Evolutionary conservation across 441 rosid species (phyloP).

Genomic region (Aleurites moluccanus): DNA sequence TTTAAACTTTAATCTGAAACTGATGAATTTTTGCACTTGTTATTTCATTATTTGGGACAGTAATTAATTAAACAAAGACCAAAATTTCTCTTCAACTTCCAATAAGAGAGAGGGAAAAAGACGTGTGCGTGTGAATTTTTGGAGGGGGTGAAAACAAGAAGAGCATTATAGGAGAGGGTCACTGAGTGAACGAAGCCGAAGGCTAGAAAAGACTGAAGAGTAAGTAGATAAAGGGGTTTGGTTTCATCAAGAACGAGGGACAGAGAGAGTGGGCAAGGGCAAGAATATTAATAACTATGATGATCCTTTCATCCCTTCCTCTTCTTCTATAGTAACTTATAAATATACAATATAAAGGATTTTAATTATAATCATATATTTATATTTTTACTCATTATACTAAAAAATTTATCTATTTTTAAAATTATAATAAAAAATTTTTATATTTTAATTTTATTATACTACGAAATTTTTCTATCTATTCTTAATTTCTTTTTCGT

Average conservation of each 20-base stretch:
- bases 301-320: slow-evolving; percentile 27
- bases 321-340: background rate
- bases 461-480: too few relatives aligned
- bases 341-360: too few relatives aligned
- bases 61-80: background rate
- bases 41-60: slow-evolving; percentile 23
- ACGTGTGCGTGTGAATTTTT: slow-evolving; percentile 1
- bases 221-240: background rate
- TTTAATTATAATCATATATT: too few relatives aligned
- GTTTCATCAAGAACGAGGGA: slow-evolving; percentile 43
- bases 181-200: slow-evolving; percentile 4
- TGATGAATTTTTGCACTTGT: slow-evolving; percentile 8
- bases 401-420: too few relatives aligned
- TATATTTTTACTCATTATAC: too few relatives aligned
- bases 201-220: slow-evolving; percentile 27
- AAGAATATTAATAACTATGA: slow-evolving; percentile 41
- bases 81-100: background rate
- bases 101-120: too few relatives aligned
- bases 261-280: background rate
- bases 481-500: too few relatives aligned
- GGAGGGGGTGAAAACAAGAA: slow-evolving; percentile 17
- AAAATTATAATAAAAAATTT: too few relatives aligned
- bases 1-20: slow-evolving; percentile 18
- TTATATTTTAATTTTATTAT: too few relatives aligned
- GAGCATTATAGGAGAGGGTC: slow-evolving; percentile 6